Percentiles rank a stretch among this genome's conserved stretches.
phyloP scores from a whole-genome alignment of 305 asterid species.

The Fraxinus sp. region DNA sequence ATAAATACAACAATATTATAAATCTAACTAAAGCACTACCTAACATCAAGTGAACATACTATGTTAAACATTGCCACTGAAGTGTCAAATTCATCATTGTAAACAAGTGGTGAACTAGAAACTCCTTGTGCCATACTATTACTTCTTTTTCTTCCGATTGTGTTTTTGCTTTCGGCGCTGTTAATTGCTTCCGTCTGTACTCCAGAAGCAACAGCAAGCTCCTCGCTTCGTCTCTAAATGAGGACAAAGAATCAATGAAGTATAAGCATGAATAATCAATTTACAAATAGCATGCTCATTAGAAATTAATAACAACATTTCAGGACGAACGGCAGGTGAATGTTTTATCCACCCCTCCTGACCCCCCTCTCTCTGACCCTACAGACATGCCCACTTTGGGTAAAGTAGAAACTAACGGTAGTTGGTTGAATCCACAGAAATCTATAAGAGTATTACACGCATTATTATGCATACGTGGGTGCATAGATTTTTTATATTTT shows the following conservation, averaged over 20 bases:
- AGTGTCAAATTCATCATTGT: constrained; percentile 47
- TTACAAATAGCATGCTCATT: neutral
- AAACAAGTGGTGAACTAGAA: constrained; percentile 41
- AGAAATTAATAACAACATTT: neutral
- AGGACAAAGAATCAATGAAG: constrained; percentile 4
- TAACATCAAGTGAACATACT: constrained; percentile 41
- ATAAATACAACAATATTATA: neutral
- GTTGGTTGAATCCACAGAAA: neutral
- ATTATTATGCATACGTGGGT: neutral
- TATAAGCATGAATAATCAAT: neutral
- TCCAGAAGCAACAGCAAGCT: constrained; percentile 55
- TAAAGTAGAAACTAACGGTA: neutral
- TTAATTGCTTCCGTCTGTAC: constrained; percentile 54
- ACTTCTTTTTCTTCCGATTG: constrained; percentile 35
- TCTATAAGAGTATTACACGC: neutral
- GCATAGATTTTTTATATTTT: neutral
- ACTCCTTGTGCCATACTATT: constrained; percentile 34
- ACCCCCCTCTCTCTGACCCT: neutral
- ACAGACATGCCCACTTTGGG: neutral
- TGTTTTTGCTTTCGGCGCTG: constrained; percentile 42
- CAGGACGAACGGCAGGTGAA: neutral
- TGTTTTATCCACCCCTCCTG: neutral
- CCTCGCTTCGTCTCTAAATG: constrained; percentile 66
- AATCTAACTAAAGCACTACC: constrained; percentile 21
- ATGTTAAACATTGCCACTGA: constrained; percentile 61